A percentile compares a stretch with the other conserved stretches of the same genome.
Conservation (phyloP, 2,329 filamentous ascomycete genomes). For the Alternaria ethzedia region DNA sequence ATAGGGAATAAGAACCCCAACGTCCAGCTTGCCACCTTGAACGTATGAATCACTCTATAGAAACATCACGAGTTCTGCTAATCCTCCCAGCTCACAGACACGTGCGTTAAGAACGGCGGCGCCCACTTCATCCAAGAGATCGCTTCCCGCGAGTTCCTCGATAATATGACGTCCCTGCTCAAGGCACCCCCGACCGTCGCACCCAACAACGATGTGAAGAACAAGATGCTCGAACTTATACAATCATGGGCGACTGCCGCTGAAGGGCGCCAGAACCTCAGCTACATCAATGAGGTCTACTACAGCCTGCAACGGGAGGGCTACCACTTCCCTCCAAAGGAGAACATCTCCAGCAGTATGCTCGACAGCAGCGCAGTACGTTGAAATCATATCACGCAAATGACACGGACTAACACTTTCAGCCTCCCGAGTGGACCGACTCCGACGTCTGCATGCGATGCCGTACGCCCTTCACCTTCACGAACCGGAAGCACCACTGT, state of each 20-base stretch:
- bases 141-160: conserved; percentile 96
- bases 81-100: conserved; percentile 79
- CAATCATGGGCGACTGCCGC: conserved; percentile 92
- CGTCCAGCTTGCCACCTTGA: conserved; percentile 91
- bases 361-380: conserved; percentile 92
- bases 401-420: conserved; percentile 16
- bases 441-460: conserved; percentile 99
- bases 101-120: conserved; percentile 97
- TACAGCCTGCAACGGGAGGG: conserved; percentile 81
- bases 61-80: conserved; percentile 5
- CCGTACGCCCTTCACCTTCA: conserved; percentile 93
- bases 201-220: conserved; percentile 83
- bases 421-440: conserved; percentile 97
- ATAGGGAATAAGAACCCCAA: conserved; percentile 99
- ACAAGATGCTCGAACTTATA: conserved; percentile 90
- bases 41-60: conserved; percentile 61
- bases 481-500: conserved; percentile 97
- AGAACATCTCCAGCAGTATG: conserved; percentile 93
- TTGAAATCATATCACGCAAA: conserved; percentile 26
- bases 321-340: conserved; percentile 85
- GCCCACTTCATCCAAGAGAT: conserved; percentile 94
- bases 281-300: conserved; percentile 90
- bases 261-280: conserved; percentile 80
- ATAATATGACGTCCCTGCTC: conserved; percentile 89
- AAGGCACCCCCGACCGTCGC: conserved; percentile 77